Conservation (phyloP, 176 grass and related monocot species). For the Alloteropsis semialata region DNA sequence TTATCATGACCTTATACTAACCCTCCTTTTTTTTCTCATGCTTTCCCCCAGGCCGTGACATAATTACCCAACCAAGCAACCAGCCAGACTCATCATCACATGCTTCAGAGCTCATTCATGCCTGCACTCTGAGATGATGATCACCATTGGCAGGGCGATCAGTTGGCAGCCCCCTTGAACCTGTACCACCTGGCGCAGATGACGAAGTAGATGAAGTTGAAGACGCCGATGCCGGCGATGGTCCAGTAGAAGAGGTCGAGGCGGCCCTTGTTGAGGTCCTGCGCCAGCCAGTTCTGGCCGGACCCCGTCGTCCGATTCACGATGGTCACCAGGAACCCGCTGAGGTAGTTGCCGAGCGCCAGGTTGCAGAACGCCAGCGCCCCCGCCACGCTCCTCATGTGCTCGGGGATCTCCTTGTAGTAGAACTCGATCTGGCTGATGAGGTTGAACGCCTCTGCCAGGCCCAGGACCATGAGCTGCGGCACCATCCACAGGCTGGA, state of each 20-base stretch:
- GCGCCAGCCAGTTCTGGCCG: slow-evolving; percentile 67
- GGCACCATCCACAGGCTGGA: slow-evolving; percentile 89
- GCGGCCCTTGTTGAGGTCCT: slow-evolving; percentile 83
- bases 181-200: slow-evolving; percentile 90
- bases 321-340: slow-evolving; percentile 71
- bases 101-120: background rate
- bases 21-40: background rate
- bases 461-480: slow-evolving; percentile 81
- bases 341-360: slow-evolving; percentile 83
- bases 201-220: slow-evolving; percentile 87
- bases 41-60: background rate
- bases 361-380: slow-evolving; percentile 88
- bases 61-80: slow-evolving; percentile 2
- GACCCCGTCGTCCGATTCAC: slow-evolving; percentile 50
- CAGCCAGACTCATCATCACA: background rate
- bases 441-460: slow-evolving; percentile 93
- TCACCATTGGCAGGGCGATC: background rate
- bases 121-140: background rate
- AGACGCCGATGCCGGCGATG: slow-evolving; percentile 74
- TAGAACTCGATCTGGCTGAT: slow-evolving; percentile 99
- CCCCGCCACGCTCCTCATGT: slow-evolving; percentile 93
- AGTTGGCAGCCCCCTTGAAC: slow-evolving; percentile 67
- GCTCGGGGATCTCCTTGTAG: slow-evolving; percentile 98
- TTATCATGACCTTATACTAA: slow-evolving; percentile 17
- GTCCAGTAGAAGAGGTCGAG: slow-evolving; percentile 86